Conservation (phyloP, 2,329 filamentous ascomycete species). For the Nigrospora sphaerica region DNA sequence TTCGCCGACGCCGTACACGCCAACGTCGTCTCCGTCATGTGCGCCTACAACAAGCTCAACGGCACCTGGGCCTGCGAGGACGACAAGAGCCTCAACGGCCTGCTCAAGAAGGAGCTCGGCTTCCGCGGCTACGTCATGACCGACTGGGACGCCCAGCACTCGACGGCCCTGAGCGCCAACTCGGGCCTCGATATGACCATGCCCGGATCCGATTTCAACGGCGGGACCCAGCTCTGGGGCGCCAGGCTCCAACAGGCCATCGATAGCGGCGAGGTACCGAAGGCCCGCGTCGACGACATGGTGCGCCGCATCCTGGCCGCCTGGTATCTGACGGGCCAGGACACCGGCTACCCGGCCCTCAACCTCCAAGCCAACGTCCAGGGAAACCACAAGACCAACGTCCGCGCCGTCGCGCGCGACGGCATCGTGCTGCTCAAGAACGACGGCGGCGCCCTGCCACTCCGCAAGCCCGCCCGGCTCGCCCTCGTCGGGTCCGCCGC, state of each 20-base stretch:
- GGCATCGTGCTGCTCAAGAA: conserved; percentile 66
- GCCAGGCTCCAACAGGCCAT: conserved; percentile 44
- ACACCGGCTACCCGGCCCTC: conserved; percentile 40
- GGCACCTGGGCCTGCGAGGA: conserved; percentile 63
- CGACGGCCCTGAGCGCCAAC: conserved; percentile 57
- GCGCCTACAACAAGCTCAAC: conserved; percentile 67
- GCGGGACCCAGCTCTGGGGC: conserved; percentile 48
- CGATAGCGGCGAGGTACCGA: conserved; percentile 48
- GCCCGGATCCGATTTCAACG: conserved; percentile 59
- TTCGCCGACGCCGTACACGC: conserved; percentile 63
- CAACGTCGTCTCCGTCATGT: conserved; percentile 63
- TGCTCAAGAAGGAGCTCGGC: conserved; percentile 67
- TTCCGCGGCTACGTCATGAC: conserved; percentile 55
- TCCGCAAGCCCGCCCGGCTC: conserved; percentile 44
- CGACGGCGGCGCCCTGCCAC: conserved; percentile 44
- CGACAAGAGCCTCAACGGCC: conserved; percentile 48
- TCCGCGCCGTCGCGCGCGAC: conserved; percentile 46
- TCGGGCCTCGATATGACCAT: conserved; percentile 76
- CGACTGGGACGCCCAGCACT: conserved; percentile 75
- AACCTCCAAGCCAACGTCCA: conserved; percentile 49
- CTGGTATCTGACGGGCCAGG: conserved; percentile 53
- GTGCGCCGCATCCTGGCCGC: conserved; percentile 54
- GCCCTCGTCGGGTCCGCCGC: conserved; percentile 59
- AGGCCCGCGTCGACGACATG: conserved; percentile 61
- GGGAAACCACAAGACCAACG: conserved; percentile 55